phyloP scores from a whole-genome alignment of 2,329 filamentous ascomycete genomes.

The Simplicillium sp. region DNA sequence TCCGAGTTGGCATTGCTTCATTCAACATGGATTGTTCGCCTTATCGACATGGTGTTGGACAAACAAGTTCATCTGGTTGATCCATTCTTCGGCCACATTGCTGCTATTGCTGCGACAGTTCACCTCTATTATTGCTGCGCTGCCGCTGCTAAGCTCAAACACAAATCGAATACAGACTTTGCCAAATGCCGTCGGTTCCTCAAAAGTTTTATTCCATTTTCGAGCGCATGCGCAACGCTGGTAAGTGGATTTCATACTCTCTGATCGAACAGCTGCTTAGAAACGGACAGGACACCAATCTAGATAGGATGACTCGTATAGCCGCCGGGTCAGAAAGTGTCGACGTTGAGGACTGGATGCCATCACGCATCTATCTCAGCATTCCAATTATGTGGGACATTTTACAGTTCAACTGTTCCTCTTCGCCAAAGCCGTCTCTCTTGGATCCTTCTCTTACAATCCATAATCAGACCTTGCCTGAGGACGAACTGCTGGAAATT shows the following conservation, averaged over 20 bases:
- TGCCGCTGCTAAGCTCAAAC: constrained; percentile 34
- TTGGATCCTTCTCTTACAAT: constrained; percentile 31
- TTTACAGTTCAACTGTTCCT: constrained; percentile 34
- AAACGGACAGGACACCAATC: constrained; percentile 29
- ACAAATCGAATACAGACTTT: constrained; percentile 42
- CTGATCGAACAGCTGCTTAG: constrained; percentile 6
- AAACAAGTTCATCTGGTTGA: constrained; percentile 38
- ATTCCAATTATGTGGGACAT: constrained; percentile 44
- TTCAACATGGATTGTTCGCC: constrained; percentile 42
- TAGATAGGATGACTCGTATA: constrained; percentile 38
- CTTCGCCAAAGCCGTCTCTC: constrained; percentile 26
- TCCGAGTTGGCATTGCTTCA: constrained; percentile 41
- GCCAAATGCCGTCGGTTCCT: constrained; percentile 39
- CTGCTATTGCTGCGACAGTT: constrained; percentile 41
- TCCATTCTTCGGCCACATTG: constrained; percentile 41
- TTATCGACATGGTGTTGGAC: constrained; percentile 44
- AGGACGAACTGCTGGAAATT: constrained; percentile 33
- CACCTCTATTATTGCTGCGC: constrained; percentile 45
- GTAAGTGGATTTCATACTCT: constrained; percentile 18
- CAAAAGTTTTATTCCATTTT: constrained; percentile 36
- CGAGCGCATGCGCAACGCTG: constrained; percentile 33
- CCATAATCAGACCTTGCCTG: constrained; percentile 16
- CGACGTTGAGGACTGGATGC: constrained; percentile 41
- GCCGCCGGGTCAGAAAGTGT: constrained; percentile 37
- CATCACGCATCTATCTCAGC: constrained; percentile 41